These are phyloP conservation scores for Parietaria judaica DNA, from an alignment of 306 rosid genomes.

Conservation along the genomic window DNA sequence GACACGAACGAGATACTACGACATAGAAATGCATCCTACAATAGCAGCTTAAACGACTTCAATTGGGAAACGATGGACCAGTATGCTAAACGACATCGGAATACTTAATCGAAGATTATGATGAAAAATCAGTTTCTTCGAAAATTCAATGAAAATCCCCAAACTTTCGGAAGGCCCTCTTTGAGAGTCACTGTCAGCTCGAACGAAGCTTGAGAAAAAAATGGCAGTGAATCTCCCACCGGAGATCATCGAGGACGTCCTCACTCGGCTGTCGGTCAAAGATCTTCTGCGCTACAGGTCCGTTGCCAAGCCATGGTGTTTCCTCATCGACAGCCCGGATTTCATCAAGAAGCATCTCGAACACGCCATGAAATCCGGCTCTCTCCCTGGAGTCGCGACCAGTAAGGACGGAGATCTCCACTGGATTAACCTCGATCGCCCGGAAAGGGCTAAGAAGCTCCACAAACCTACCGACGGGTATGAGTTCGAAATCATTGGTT, in stretches of 20 bases:
- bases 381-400: neutral
- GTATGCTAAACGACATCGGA: too few species aligned
- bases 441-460: neutral
- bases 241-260: neutral
- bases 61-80: too few species aligned
- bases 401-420: neutral
- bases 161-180: too few species aligned
- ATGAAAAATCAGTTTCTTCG: too few species aligned
- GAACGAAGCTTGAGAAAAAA: too few species aligned
- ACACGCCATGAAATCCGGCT: neutral
- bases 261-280: neutral
- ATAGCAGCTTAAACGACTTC: too few species aligned
- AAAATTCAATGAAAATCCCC: too few species aligned
- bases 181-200: too few species aligned
- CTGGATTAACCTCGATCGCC: neutral
- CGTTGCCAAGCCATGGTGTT: constrained; percentile 7
- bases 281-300: constrained; percentile 10
- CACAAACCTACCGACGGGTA: neutral
- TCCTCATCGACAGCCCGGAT: constrained; percentile 2
- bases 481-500: neutral
- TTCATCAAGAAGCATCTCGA: constrained; percentile 3
- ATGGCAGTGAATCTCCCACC: too few species aligned
- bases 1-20: too few species aligned
- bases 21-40: too few species aligned
- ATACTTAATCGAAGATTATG: too few species aligned